These are phyloP conservation scores for Prunus kanzakura DNA, from an alignment of 306 rosid genomes.

Conservation along the genomic window DNA sequence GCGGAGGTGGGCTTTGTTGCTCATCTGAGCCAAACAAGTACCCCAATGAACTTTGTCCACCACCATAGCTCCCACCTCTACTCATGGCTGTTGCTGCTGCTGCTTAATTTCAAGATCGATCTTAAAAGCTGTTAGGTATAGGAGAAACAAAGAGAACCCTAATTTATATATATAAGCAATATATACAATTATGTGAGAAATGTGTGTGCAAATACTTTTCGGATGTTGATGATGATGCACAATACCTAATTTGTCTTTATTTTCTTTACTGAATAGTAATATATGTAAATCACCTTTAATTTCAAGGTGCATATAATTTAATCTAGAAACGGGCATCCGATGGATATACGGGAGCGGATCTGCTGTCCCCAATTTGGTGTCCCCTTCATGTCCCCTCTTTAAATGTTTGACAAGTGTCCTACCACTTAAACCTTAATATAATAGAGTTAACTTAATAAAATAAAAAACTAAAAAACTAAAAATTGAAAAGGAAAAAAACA, in stretches of 20 bases:
- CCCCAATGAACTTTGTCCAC: conserved; percentile 72
- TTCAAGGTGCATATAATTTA: background rate
- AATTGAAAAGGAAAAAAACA: too few relatives aligned
- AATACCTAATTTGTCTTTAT: conserved; percentile 9
- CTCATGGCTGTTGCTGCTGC: conserved; percentile 37
- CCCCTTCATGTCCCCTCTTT: too few relatives aligned
- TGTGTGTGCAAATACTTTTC: background rate
- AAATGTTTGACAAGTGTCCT: too few relatives aligned
- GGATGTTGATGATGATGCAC: too few relatives aligned
- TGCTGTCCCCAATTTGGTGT: too few relatives aligned
- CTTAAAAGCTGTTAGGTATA: background rate
- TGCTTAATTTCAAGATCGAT: too few relatives aligned
- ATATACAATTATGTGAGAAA: background rate
- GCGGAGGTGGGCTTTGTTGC: conserved; percentile 36
- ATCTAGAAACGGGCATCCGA: background rate
- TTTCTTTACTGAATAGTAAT: conserved; percentile 2
- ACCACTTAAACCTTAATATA: too few relatives aligned
- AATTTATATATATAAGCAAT: background rate
- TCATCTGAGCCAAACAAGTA: conserved; percentile 66
- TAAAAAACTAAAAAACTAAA: too few relatives aligned
- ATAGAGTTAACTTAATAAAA: too few relatives aligned
- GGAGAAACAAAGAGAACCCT: conserved; percentile 21
- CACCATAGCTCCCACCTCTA: conserved; percentile 70
- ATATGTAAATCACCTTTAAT: background rate
- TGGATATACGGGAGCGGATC: background rate